Conservation (phyloP, 768 basidiomycete genomes). For the Calocera viscosa region DNA sequence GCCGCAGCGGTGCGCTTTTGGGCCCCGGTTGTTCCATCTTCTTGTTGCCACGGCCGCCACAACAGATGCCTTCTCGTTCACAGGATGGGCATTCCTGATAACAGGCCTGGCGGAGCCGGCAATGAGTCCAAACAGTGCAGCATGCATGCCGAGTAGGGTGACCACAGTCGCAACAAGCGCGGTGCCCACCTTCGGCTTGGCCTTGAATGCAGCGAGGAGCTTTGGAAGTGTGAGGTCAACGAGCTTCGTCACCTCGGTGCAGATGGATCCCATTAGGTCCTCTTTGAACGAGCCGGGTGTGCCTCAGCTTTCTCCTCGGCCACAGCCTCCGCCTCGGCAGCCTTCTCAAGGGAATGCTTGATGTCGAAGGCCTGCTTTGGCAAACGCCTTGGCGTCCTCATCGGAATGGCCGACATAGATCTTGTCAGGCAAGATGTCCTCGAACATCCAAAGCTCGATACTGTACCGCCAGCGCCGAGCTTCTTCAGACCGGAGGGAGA, state of each 20-base stretch:
- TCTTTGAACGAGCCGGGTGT: slow-evolving; percentile 43
- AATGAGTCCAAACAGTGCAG: slow-evolving; percentile 63
- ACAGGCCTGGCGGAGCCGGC: slow-evolving; percentile 54
- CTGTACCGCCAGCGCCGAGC: slow-evolving; percentile 91
- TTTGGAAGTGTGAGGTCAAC: slow-evolving; percentile 61
- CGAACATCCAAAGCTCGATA: slow-evolving; percentile 99
- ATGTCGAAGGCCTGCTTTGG: slow-evolving; percentile 76
- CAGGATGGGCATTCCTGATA: slow-evolving; percentile 34
- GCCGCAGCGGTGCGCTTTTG: slow-evolving; percentile 16
- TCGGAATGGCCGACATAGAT: slow-evolving; percentile 86
- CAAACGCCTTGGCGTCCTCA: slow-evolving; percentile 71
- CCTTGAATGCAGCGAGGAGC: slow-evolving; percentile 70
- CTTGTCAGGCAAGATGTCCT: slow-evolving; percentile 85
- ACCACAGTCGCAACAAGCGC: slow-evolving; percentile 61
- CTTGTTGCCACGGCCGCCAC: slow-evolving; percentile 22
- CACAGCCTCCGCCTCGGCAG: slow-evolving; percentile 38
- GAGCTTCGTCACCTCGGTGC: slow-evolving; percentile 66
- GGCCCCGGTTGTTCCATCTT: slow-evolving; percentile 14
- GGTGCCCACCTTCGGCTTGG: slow-evolving; percentile 76
- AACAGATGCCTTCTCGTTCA: slow-evolving; percentile 20
- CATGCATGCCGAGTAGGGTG: slow-evolving; percentile 76
- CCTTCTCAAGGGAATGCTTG: slow-evolving; percentile 75
- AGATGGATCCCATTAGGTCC: slow-evolving; percentile 70
- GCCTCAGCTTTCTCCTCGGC: slow-evolving; percentile 30
- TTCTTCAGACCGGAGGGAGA: slow-evolving; percentile 74